phyloP scores from a whole-genome alignment of 805 yeast species.

The Kodamaea sagamina region DNA sequence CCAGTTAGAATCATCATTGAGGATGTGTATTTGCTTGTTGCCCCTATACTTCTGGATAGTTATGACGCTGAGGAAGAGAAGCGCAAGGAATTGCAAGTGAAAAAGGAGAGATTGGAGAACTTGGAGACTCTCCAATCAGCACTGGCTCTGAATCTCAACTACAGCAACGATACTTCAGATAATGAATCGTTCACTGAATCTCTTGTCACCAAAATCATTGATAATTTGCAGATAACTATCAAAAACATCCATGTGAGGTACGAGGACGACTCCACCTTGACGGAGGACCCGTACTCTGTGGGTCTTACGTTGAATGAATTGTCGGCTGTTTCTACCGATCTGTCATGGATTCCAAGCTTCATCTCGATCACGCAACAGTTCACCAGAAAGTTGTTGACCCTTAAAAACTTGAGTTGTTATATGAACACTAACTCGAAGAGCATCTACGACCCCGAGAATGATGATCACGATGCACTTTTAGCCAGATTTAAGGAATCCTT shows the following conservation, averaged over 20 bases:
- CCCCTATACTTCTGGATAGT: conserved; percentile 64
- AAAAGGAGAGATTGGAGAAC: conserved; percentile 64
- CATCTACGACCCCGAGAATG: conserved; percentile 5
- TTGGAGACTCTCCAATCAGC: conserved; percentile 65
- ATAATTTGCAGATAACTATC: conserved; percentile 87
- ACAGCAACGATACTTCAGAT: conserved; percentile 42
- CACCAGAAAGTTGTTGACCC: conserved; percentile 74
- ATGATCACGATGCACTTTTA: conserved; percentile 50
- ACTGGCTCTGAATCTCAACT: conserved; percentile 27
- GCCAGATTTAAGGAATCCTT: conserved; percentile 50
- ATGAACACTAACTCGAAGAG: conserved; percentile 68
- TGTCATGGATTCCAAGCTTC: conserved; percentile 81
- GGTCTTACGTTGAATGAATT: conserved; percentile 84
- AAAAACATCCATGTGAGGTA: conserved; percentile 89
- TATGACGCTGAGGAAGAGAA: conserved; percentile 58
- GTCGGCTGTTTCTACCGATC: conserved; percentile 89
- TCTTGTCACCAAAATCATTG: conserved; percentile 84
- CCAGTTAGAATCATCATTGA: conserved; percentile 89
- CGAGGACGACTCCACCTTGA: conserved; percentile 75
- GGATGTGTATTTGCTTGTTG: conserved; percentile 80
- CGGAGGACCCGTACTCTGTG: conserved; percentile 73
- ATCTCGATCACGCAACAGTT: conserved; percentile 66
- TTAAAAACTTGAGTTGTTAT: conserved; percentile 74
- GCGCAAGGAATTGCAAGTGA: conserved; percentile 60
- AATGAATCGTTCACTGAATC: conserved; percentile 86